Evolutionary conservation across 1,284 basidiomycete genomes (phyloP).

Genomic region (Microbotryomycetes sp.): DNA sequence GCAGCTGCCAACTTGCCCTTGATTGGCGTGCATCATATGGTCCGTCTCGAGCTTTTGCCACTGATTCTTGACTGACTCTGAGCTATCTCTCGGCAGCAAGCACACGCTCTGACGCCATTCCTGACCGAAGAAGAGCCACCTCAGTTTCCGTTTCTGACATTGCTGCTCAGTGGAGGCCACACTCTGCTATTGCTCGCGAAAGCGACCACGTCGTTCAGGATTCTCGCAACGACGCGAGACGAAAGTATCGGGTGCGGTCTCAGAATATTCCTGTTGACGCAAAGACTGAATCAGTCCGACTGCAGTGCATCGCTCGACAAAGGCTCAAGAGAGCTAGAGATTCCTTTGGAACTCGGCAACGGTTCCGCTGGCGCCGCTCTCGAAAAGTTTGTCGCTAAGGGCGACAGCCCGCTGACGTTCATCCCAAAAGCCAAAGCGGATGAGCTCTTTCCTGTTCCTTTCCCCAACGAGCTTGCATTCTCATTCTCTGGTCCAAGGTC

Average conservation of each 20-base stretch:
- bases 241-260: slow-evolving; percentile 58
- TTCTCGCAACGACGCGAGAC: slow-evolving; percentile 68
- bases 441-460: slow-evolving; percentile 49
- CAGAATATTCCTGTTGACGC: neutral
- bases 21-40: slow-evolving; percentile 92
- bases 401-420: neutral
- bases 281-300: neutral
- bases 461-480: slow-evolving; percentile 56
- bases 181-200: slow-evolving; percentile 72
- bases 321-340: slow-evolving; percentile 40
- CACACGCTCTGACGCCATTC: slow-evolving; percentile 77
- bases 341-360: slow-evolving; percentile 52
- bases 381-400: slow-evolving; percentile 52
- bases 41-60: slow-evolving; percentile 39
- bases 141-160: slow-evolving; percentile 72
- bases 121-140: slow-evolving; percentile 56
- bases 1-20: slow-evolving; percentile 67
- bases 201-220: slow-evolving; percentile 53
- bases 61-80: slow-evolving; percentile 3
- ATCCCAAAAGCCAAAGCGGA: neutral
- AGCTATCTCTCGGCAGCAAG: slow-evolving; percentile 55
- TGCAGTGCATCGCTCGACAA: slow-evolving; percentile 9
- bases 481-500: slow-evolving; percentile 60
- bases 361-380: slow-evolving; percentile 66
- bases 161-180: slow-evolving; percentile 85